phyloP scores from a whole-genome alignment of 1,139 yeast genomes.

The Saccharomycopsis crataegensis region DNA sequence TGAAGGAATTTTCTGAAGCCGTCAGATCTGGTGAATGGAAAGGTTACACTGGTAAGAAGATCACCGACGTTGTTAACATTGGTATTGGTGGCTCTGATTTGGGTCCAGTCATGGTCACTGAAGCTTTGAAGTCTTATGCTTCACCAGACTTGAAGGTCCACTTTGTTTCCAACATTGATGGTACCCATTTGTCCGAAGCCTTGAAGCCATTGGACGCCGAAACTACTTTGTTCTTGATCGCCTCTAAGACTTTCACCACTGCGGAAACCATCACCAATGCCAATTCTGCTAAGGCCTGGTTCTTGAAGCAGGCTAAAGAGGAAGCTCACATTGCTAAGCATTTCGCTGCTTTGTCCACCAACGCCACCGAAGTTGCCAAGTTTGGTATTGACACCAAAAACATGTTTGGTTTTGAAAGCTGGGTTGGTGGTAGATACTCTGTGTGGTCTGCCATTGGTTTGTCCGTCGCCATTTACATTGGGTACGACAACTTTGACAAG shows the following conservation, averaged over 20 bases:
- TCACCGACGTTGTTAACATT: conserved; percentile 90
- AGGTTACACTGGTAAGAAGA: conserved; percentile 92
- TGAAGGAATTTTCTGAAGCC: conserved; percentile 87
- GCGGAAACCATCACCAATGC: conserved; percentile 98
- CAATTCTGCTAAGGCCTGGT: conserved; percentile 91
- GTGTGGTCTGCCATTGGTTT: conserved; percentile 99
- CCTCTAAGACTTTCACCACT: conserved; percentile 97
- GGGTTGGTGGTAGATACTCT: conserved; percentile 99
- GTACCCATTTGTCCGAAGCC: conserved; percentile 93
- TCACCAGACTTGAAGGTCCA: conserved; percentile 71
- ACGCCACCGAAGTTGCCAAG: conserved; percentile 81
- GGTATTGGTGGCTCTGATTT: conserved; percentile 99
- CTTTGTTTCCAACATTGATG: conserved; percentile 96
- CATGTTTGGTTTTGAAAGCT: conserved; percentile 96
- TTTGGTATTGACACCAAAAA: conserved; percentile 96
- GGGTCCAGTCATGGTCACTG: conserved; percentile 99
- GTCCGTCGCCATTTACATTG: conserved; percentile 90
- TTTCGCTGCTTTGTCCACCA: conserved; percentile 93
- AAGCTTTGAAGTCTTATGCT: conserved; percentile 87
- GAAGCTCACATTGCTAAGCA: conserved; percentile 81
- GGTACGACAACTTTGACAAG: conserved; percentile 84
- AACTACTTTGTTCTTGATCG: conserved; percentile 88
- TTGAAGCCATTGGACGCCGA: conserved; percentile 74
- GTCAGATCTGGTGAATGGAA: conserved; percentile 93
- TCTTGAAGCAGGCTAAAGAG: conserved; percentile 65